Base-by-base conservation (phyloP, 257 asterid species). In the Voacanga thouarsii region DNA sequence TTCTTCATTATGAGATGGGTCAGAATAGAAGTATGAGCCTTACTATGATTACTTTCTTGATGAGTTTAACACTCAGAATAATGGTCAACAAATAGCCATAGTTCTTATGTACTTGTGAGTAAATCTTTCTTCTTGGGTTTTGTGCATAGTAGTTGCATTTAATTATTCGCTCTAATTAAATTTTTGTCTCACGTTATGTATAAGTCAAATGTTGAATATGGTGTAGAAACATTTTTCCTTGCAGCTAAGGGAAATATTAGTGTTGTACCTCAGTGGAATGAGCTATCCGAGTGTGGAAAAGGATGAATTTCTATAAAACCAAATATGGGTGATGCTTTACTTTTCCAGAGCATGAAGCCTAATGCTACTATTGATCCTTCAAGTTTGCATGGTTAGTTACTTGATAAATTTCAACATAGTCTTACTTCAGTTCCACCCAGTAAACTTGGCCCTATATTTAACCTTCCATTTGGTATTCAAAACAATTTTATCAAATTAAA, bases 331-430 rank as follows among this genome's bases (percentile, higher is more conserved):
- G n/a, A n/a, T n/a, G n/a, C n/a, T n/a, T n/a, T n/a, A n/a, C n/a
- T n/a, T n/a, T n/a, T 96, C 90, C 93, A 98, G 98, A 96, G 98
- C 87, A 89, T 96, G 99, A 92, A 83, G 53, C 98, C 98, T 24
- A n/a, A 98, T 26, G 96, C 93, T 44, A 82, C 90, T 81, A 82
- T 92, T 79, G 98, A 96, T 84, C 92, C 96, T 51, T 89, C 98
- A 72, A 96, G 99, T 86, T 87, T 96, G 91, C 99, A 96, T 1
- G 98, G 99, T 96, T 53, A 85, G 99, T 88, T 80, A 79, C 71
- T 74, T 75, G 33, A 18, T 53, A 19, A 1, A 24, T 12, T 28
- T 2, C 12, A 24, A 11, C 50, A 11, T n/a, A n/a, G 39, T 69
- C 24, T 9, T 23, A 16, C 26, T 55, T 61, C 59, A 3, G 16